A percentile compares a stretch with the other conserved stretches of the same genome.
phyloP scores from a whole-genome alignment of 2,329 filamentous ascomycete genomes.

The Apiospora saccharicola region DNA sequence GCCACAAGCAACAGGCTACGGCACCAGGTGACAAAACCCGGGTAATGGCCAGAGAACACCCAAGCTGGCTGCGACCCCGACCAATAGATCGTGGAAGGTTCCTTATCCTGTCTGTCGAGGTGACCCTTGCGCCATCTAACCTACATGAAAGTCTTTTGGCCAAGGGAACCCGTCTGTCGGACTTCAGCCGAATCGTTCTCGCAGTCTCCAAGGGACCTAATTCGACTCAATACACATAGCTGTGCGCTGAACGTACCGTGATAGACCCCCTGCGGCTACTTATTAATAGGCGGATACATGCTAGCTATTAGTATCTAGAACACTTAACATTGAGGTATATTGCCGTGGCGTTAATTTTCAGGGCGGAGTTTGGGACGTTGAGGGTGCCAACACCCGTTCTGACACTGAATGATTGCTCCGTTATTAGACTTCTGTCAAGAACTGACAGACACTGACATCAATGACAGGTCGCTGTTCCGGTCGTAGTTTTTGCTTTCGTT shows the following conservation, averaged over 20 bases:
- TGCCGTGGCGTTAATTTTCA: neutral
- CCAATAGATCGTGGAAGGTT: neutral
- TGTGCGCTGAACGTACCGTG: neutral
- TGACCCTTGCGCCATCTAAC: neutral
- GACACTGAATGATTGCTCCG: neutral
- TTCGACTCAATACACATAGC: neutral
- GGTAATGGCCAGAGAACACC: neutral
- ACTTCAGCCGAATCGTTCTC: neutral
- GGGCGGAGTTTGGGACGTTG: neutral
- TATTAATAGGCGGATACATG: neutral
- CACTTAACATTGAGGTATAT: neutral
- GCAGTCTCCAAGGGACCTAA: neutral
- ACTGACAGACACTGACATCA: neutral
- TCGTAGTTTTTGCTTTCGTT: conserved; percentile 3
- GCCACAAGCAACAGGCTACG: neutral
- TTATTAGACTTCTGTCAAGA: conserved; percentile 9
- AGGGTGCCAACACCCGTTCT: neutral
- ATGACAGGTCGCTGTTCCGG: neutral
- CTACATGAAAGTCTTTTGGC: neutral
- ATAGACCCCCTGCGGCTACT: neutral
- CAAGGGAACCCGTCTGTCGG: neutral
- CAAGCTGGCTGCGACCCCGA: neutral
- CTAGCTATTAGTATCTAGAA: neutral
- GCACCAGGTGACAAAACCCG: neutral
- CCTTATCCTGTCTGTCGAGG: neutral